Conservation (phyloP, 768 basidiomycete genomes). For the Hysterangium stoloniferum region DNA sequence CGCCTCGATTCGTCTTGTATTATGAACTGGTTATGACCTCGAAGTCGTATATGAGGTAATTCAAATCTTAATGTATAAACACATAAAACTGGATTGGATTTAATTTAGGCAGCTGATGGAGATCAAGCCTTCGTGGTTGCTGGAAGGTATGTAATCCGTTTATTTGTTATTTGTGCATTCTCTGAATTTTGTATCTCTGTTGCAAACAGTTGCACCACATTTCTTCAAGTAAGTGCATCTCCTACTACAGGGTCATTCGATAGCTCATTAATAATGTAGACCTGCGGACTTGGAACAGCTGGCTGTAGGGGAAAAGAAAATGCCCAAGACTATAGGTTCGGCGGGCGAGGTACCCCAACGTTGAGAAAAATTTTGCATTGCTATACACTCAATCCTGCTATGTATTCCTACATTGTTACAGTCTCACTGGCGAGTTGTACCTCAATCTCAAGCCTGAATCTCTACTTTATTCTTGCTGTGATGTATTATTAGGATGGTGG, state of each 20-base stretch:
- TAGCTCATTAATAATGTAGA: constrained; percentile 5
- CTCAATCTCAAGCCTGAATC: not conserved
- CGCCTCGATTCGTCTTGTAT: constrained; percentile 82
- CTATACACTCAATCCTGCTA: not conserved
- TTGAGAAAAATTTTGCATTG: not conserved
- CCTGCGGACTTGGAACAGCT: constrained; percentile 69
- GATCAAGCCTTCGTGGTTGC: constrained; percentile 89
- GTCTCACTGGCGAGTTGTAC: not conserved
- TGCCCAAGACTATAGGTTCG: constrained; percentile 70
- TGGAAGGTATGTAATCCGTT: constrained; percentile 57
- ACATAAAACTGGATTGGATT: not conserved
- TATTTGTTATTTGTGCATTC: constrained; percentile 9
- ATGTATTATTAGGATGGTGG: not conserved
- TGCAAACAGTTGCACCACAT: constrained; percentile 97
- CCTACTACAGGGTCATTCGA: not conserved
- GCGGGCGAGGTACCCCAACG: constrained; percentile 7
- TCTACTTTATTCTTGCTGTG: constrained; percentile 11
- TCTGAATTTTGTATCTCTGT: constrained; percentile 7
- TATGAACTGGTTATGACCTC: constrained; percentile 97
- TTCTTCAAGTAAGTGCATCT: constrained; percentile 65
- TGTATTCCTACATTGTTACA: not conserved
- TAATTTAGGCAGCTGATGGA: constrained; percentile 84
- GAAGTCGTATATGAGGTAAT: constrained; percentile 88
- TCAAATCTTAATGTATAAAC: constrained; percentile 10
- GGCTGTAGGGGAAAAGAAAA: constrained; percentile 79